Conservation (phyloP, 1,284 basidiomycete genomes). For the Sporisorium sorghi region DNA sequence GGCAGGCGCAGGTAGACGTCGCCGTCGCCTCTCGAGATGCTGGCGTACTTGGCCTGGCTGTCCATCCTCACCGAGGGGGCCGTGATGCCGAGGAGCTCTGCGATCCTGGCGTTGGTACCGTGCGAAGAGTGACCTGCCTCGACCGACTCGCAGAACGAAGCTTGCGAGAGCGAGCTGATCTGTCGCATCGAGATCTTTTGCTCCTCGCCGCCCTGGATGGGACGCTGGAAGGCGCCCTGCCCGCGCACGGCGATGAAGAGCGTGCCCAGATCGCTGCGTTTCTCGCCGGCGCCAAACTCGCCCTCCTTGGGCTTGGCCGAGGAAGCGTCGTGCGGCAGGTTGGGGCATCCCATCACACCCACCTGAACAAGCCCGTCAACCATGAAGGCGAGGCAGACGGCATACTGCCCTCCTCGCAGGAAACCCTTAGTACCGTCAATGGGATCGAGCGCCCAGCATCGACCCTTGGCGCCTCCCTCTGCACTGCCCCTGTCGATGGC, state of each 20-base stretch:
- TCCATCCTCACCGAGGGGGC: conserved; percentile 87
- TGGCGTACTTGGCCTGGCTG: conserved; percentile 95
- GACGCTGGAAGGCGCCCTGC: conserved; percentile 63
- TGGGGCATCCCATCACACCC: conserved; percentile 95
- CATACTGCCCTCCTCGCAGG: conserved; percentile 94
- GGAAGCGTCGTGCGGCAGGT: conserved; percentile 75
- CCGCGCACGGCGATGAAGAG: conserved; percentile 65
- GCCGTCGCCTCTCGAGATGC: conserved; percentile 87
- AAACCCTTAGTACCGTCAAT: conserved; percentile 96
- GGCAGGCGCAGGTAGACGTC: conserved; percentile 92
- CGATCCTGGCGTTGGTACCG: conserved; percentile 80
- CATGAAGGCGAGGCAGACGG: conserved; percentile 92
- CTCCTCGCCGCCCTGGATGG: conserved; percentile 51
- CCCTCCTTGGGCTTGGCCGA: conserved; percentile 65
- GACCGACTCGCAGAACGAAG: conserved; percentile 89
- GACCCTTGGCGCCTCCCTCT: conserved; percentile 80
- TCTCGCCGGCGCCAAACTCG: conserved; percentile 53
- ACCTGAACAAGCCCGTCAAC: conserved; percentile 79
- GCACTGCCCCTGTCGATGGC: conserved; percentile 88
- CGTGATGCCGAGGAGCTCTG: conserved; percentile 78
- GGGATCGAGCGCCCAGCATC: conserved; percentile 90
- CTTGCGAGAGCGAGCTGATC: conserved; percentile 70
- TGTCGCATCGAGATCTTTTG: conserved; percentile 61
- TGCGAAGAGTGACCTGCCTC: conserved; percentile 93
- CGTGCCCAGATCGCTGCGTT: conserved; percentile 58